A percentile compares a stretch with the other conserved stretches of the same genome.
phyloP scores from a whole-genome alignment of 306 rosid genomes.

The Lathyrus tuberosus region DNA sequence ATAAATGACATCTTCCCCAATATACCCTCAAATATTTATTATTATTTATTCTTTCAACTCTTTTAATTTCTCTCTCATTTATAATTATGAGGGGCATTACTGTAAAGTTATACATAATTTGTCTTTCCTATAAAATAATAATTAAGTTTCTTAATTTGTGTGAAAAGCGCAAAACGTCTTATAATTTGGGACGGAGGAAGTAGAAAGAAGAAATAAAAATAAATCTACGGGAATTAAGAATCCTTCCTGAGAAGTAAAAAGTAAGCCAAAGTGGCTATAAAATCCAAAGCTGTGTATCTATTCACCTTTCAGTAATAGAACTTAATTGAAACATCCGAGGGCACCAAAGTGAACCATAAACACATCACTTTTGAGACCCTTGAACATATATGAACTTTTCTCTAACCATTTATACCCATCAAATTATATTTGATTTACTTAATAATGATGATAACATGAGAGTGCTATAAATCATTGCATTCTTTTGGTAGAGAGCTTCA shows the following conservation, averaged over 20 bases:
- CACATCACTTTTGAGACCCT: background rate
- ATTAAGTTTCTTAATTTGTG: too few species aligned
- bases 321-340: background rate
- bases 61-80: too few species aligned
- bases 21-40: too few species aligned
- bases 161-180: too few species aligned
- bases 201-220: background rate
- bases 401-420: background rate
- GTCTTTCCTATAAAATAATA: too few species aligned
- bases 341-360: conserved; percentile 5
- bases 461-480: conserved; percentile 20
- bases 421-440: background rate
- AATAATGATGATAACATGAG: conserved; percentile 6
- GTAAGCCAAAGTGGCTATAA: conserved; percentile 7
- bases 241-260: background rate
- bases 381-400: background rate
- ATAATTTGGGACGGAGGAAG: too few species aligned
- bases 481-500: conserved; percentile 8
- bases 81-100: too few species aligned
- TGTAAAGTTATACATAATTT: too few species aligned
- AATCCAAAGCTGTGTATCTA: conserved; percentile 17
- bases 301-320: background rate
- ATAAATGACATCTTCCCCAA: too few species aligned
- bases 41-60: too few species aligned
- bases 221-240: background rate